Conservation (phyloP, 2,329 filamentous ascomycete species). For the Pezicula rhizophila region DNA sequence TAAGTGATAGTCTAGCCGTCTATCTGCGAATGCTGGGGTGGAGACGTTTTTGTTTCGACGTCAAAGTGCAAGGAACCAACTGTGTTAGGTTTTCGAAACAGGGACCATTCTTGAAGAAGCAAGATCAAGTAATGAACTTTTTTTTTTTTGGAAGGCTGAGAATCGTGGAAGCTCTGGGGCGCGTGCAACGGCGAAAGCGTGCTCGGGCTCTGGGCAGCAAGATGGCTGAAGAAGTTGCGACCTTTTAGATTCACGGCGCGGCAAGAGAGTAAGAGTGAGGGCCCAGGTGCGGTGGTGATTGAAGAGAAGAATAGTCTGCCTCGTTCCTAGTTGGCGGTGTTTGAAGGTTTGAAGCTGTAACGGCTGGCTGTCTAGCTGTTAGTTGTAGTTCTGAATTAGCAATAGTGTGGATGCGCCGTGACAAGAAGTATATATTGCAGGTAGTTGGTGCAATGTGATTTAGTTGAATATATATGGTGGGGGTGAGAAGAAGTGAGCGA, state of each 20-base stretch:
- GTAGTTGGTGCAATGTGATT: not conserved
- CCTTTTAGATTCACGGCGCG: not conserved
- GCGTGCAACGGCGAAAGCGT: constrained; percentile 12
- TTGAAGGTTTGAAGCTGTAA: constrained; percentile 1
- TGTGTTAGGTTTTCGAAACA: constrained; percentile 24
- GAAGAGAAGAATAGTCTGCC: no score
- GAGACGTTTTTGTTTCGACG: constrained; percentile 25
- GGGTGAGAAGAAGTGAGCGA: not conserved
- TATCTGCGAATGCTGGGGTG: constrained; percentile 15
- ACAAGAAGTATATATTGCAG: not conserved
- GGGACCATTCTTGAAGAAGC: constrained; percentile 23
- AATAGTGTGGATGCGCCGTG: not conserved
- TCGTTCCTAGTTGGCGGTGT: no score
- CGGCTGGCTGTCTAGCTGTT: not conserved
- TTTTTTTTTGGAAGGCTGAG: constrained; percentile 6
- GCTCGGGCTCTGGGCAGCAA: constrained; percentile 12
- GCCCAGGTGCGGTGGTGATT: no score
- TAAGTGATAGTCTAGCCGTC: constrained; percentile 15
- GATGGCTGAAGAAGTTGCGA: constrained; percentile 6
- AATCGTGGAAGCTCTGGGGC: constrained; percentile 14
- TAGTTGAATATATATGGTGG: not conserved
- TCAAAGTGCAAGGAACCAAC: constrained; percentile 19
- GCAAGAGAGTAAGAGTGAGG: no score
- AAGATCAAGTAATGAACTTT: constrained; percentile 6
- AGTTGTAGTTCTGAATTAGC: not conserved